Conservation (phyloP, 495 filamentous ascomycete genomes). For the Immersiella caudata region DNA sequence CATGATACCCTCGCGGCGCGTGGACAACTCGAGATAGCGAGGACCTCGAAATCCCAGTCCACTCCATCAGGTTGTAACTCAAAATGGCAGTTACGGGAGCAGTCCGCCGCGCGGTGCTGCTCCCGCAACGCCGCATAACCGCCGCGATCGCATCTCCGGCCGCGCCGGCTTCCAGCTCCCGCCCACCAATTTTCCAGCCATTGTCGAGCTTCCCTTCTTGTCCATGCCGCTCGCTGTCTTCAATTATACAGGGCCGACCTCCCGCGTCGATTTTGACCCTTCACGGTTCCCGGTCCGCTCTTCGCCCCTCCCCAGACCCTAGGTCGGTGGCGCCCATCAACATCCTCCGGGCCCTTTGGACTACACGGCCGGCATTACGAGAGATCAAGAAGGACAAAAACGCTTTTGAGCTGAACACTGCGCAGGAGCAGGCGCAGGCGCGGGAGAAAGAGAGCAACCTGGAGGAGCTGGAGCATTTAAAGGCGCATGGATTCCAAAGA, state of each 20-base stretch:
- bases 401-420: neutral
- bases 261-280: neutral
- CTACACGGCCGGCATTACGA: conserved; percentile 21
- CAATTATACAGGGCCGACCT: neutral
- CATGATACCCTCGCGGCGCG: conserved; percentile 28
- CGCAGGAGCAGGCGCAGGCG: conserved; percentile 23
- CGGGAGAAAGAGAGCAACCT: conserved; percentile 21
- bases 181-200: neutral
- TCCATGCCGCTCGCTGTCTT: neutral
- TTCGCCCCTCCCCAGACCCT: conserved; percentile 11
- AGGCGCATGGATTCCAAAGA: conserved; percentile 37
- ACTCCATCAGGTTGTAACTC: conserved; percentile 25
- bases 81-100: conserved; percentile 34
- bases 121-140: conserved; percentile 37
- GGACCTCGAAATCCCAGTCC: conserved; percentile 5
- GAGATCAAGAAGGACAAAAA: conserved; percentile 17
- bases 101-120: conserved; percentile 40
- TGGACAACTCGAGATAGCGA: conserved; percentile 27
- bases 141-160: conserved; percentile 2
- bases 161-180: neutral
- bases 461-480: conserved; percentile 31
- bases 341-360: conserved; percentile 37
- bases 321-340: conserved; percentile 30
- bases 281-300: neutral
- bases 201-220: neutral